Percentiles rank a stretch among this genome's conserved stretches.
phyloP scores from a whole-genome alignment of 176 grass and related monocot genomes.

The Oropetium thomaeum region DNA sequence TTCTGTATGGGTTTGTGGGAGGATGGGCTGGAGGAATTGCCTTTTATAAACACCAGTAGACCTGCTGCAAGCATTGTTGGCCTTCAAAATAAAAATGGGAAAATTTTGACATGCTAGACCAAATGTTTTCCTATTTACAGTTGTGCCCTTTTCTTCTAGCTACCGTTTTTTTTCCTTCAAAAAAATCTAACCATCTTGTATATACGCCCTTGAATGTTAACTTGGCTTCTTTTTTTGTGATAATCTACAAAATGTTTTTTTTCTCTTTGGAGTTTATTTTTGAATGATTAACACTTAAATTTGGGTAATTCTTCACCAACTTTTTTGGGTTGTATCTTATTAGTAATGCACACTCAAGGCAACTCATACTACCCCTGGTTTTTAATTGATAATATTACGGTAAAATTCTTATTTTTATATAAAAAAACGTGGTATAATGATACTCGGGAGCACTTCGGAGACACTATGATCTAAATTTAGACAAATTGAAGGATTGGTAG shows the following conservation, averaged over 20 bases:
- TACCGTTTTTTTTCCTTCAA: background rate
- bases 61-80: background rate
- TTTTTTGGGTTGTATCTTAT: no score
- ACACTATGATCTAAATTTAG: background rate
- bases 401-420: no score
- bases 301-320: no score
- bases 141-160: background rate
- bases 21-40: constrained; percentile 4
- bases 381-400: no score
- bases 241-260: no score
- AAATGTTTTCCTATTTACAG: background rate
- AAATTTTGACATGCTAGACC: background rate
- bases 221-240: background rate
- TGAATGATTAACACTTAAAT: background rate
- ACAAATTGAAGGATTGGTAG: background rate
- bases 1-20: constrained; percentile 48
- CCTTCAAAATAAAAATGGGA: background rate
- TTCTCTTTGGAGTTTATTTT: background rate
- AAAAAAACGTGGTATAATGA: no score
- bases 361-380: no score
- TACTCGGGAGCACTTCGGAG: background rate
- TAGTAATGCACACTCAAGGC: no score
- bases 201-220: background rate
- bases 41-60: constrained; percentile 48
- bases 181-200: background rate